These are phyloP conservation scores for Saururus chinensis DNA, from an alignment of 164 flowering plant genomes.

Conservation along the genomic window DNA sequence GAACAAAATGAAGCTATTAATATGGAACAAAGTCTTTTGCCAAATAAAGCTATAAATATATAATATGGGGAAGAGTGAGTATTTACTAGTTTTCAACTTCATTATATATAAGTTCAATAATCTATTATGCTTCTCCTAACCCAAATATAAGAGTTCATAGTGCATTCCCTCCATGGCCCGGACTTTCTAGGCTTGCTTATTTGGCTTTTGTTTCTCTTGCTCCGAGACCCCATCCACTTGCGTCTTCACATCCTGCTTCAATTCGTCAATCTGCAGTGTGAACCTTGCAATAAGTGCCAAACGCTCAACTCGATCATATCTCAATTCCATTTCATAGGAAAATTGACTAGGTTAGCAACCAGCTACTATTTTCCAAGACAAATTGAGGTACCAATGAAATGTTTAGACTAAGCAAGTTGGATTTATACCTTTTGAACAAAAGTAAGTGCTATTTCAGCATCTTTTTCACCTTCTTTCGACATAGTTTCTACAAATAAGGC, in stretches of 20 bases:
- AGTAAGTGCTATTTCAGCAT: not conserved
- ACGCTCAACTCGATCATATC: not conserved
- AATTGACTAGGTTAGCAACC: too few species aligned
- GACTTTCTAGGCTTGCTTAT: too few species aligned
- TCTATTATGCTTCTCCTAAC: too few species aligned
- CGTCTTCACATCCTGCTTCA: not conserved
- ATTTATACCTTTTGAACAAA: not conserved
- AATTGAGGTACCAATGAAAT: not conserved
- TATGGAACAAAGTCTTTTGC: too few species aligned
- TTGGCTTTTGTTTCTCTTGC: not conserved
- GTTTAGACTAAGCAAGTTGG: not conserved
- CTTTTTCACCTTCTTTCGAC: not conserved
- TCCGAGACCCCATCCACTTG: not conserved
- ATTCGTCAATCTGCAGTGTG: not conserved
- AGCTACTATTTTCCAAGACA: not conserved
- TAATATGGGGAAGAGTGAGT: too few species aligned
- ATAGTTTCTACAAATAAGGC: not conserved
- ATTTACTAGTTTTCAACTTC: too few species aligned
- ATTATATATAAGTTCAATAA: too few species aligned
- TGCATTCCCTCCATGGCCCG: too few species aligned
- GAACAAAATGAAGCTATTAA: too few species aligned
- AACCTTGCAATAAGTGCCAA: not conserved
- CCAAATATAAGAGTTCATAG: too few species aligned
- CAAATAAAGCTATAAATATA: too few species aligned
- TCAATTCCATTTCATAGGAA: not conserved